Conservation (phyloP, 2,329 filamentous ascomycete species). For the Neofusicoccum umdonicola region DNA sequence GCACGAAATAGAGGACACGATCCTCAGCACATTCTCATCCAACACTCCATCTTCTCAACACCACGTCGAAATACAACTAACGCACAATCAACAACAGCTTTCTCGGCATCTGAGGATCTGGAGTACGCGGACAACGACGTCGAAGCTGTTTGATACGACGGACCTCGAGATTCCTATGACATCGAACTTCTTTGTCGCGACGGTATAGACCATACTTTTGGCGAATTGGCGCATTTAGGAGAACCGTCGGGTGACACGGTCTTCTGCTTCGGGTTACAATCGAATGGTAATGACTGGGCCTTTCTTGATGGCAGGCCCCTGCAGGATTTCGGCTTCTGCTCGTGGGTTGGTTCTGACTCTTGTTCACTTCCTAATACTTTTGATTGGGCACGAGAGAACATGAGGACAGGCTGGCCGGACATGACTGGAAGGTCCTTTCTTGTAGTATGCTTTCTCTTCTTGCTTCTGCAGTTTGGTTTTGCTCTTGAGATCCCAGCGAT, state of each 20-base stretch:
- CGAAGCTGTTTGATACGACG: neutral
- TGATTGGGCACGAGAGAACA: neutral
- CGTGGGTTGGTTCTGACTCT: neutral
- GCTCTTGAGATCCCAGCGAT: neutral
- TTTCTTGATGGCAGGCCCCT: neutral
- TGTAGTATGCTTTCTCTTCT: neutral
- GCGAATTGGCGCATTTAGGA: constrained; percentile 3
- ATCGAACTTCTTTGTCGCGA: neutral
- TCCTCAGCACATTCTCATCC: neutral
- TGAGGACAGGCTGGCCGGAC: neutral
- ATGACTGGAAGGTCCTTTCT: neutral
- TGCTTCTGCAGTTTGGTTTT: neutral
- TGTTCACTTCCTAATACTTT: neutral
- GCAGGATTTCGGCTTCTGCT: neutral
- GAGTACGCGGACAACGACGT: constrained; percentile 15
- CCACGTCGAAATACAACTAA: neutral
- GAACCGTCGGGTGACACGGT: neutral
- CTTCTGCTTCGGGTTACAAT: neutral
- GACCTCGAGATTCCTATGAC: neutral
- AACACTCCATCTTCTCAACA: neutral
- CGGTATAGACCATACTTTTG: neutral
- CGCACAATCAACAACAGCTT: constrained; percentile 6
- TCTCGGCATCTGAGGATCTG: constrained; percentile 15
- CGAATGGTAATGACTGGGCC: neutral
- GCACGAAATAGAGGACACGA: neutral